Evolutionary conservation across 805 yeast species (phyloP).

Genomic region (Cyberlindnera petersonii): DNA sequence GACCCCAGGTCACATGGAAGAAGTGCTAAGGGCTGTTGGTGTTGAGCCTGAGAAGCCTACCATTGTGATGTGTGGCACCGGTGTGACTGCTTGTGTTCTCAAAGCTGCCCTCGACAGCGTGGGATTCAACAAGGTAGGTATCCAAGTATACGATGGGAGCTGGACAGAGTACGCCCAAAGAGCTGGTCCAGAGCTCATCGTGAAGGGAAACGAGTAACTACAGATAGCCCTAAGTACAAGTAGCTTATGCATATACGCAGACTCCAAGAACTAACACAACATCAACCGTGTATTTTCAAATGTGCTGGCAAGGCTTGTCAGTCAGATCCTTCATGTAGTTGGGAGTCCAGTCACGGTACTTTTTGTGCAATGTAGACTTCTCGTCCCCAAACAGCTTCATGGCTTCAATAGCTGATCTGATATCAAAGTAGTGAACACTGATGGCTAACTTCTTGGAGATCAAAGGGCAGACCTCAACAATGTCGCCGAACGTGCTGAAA

Average conservation of each 20-base stretch:
- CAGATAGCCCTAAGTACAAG: background rate
- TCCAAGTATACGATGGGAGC: conserved; percentile 77
- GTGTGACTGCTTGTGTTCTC: conserved; percentile 89
- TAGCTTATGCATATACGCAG: too few relatives aligned
- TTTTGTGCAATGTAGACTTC: conserved; percentile 34
- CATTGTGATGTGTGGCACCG: conserved; percentile 92
- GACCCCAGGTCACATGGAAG: conserved; percentile 41
- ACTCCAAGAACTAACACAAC: too few relatives aligned
- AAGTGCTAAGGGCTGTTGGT: conserved; percentile 40
- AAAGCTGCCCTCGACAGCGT: conserved; percentile 67
- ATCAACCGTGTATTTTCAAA: too few relatives aligned
- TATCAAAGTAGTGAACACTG: conserved; percentile 55
- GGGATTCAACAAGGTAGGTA: conserved; percentile 40
- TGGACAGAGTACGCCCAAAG: conserved; percentile 88
- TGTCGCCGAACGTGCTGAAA: conserved; percentile 52
- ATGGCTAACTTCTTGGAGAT: conserved; percentile 61
- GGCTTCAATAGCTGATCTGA: conserved; percentile 56
- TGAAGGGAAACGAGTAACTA: conserved; percentile 31
- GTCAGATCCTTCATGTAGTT: conserved; percentile 68
- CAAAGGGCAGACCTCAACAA: conserved; percentile 62
- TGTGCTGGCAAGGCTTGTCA: conserved; percentile 45
- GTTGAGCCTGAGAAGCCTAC: conserved; percentile 53
- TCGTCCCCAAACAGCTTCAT: conserved; percentile 41
- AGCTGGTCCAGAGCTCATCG: conserved; percentile 54
- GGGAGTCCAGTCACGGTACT: conserved; percentile 57